phyloP scores from a whole-genome alignment of 2,329 filamentous ascomycete species.

The Trichoderma hamatum region DNA sequence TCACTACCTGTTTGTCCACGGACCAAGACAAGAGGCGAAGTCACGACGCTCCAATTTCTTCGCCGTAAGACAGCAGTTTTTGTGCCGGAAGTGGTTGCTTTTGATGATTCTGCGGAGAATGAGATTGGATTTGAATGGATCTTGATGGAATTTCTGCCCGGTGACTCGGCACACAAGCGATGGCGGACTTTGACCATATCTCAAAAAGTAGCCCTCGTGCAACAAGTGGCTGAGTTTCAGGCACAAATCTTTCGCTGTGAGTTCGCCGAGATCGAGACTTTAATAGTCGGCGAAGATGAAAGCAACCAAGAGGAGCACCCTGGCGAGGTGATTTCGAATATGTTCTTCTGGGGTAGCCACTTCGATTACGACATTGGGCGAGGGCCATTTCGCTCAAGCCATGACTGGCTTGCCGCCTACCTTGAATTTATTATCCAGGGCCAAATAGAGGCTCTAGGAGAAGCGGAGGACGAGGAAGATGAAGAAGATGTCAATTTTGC shows the following conservation, averaged over 20 bases:
- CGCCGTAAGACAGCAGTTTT: conserved; percentile 37
- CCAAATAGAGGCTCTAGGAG: background rate
- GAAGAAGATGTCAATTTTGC: background rate
- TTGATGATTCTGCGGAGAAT: conserved; percentile 38
- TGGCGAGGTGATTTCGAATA: background rate
- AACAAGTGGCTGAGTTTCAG: background rate
- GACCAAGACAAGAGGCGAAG: conserved; percentile 44
- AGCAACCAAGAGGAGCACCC: background rate
- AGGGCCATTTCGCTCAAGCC: background rate
- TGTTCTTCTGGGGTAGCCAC: background rate
- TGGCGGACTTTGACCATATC: conserved; percentile 31
- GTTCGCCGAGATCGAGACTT: background rate
- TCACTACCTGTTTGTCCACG: conserved; percentile 42
- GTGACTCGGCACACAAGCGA: conserved; percentile 35
- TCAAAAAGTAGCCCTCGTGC: background rate
- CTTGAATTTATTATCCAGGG: background rate
- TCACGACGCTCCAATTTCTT: conserved; percentile 45
- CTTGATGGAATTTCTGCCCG: conserved; percentile 40
- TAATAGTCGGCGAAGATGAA: background rate
- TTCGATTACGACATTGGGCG: background rate
- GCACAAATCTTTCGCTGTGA: background rate
- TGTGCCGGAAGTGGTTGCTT: conserved; percentile 40
- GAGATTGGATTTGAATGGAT: conserved; percentile 48
- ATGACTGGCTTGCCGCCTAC: background rate
- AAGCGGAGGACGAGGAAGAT: background rate